Base-by-base conservation (phyloP, 345 rosid species). In the Gossypium australe region DNA sequence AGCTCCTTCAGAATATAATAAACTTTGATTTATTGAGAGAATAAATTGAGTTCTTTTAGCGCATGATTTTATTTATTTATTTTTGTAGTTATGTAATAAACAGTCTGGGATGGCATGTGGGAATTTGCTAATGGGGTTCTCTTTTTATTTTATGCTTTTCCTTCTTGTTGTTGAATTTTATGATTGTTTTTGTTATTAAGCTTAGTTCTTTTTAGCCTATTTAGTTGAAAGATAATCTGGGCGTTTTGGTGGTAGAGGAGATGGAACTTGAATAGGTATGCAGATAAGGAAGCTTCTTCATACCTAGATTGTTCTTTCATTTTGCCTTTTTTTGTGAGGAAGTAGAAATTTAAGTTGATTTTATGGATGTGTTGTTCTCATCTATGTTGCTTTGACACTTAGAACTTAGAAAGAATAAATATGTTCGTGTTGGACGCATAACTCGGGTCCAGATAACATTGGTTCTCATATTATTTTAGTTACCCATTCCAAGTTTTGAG, bases 221-320 rank as follows among this genome's bases (percentile, higher is more conserved):
- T 67, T 25, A 48, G 44, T 12, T 68, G 44, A 48, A 48, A 14
- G 14, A 18, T 68, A 49, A 49, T 68, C 71, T 49, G 71, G 71
- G 43, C 14, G 9, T 55, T 48, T 49, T 16, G 38, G 7, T 49
- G 34, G 9, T 49, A 34, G 7, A 34, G 68, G 20, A 22, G 22
- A 2, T 48, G 52, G 44, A 49, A 49, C 58, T 68, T 68, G 72
- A 68, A 48, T 68, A 49, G 56, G 3, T 48, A 11, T 67, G 71
- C 71, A 47, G n/a, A 47, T 67, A 45, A 12, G 4, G 29, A 22
- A 67, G 17, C 29, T 20, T 45, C n/a, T 20, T 29, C 47, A 3
- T 62, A 16, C 22, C 20, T 62, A 62, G 45, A 62, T 41, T 62
- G 20, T 16, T 62, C 0, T 3, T 61, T 27, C 17, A 38, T 2